These are phyloP conservation scores for Aspergillus sp. DNA, from an alignment of 2,329 filamentous ascomycete species.

Conservation along the genomic window DNA sequence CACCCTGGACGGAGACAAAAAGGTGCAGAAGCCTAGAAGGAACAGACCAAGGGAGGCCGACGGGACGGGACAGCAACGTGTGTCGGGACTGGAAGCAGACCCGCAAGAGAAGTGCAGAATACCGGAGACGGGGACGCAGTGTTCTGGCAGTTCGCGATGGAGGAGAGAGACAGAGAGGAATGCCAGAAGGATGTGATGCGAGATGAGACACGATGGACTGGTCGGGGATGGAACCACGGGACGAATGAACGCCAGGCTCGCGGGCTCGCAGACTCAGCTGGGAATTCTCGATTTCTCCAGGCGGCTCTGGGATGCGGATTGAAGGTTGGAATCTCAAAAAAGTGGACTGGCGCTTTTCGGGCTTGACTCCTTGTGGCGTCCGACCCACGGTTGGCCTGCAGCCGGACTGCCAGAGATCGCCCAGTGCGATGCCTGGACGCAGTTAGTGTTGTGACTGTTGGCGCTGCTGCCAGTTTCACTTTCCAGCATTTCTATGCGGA, in stretches of 20 bases:
- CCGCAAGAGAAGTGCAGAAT: slow-evolving; percentile 16
- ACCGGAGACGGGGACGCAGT: slow-evolving; percentile 5
- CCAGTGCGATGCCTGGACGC: slow-evolving; percentile 13
- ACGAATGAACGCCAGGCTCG: background rate
- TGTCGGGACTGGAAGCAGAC: slow-evolving; percentile 21
- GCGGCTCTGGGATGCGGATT: slow-evolving; percentile 21
- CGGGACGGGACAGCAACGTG: slow-evolving; percentile 24
- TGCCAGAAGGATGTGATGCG: slow-evolving; percentile 1
- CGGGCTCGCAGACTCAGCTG: slow-evolving; percentile 1
- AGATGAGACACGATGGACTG: slow-evolving; percentile 1
- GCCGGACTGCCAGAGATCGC: slow-evolving; percentile 14
- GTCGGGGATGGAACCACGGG: slow-evolving; percentile 5
- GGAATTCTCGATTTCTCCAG: slow-evolving; percentile 16
- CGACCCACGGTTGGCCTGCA: slow-evolving; percentile 21
- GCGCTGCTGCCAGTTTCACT: background rate
- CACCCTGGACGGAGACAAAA: slow-evolving; percentile 11
- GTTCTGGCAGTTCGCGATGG: background rate
- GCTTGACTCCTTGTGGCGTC: slow-evolving; percentile 25
- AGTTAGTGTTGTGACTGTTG: background rate
- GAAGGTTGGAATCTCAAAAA: slow-evolving; percentile 3
- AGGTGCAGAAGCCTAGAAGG: slow-evolving; percentile 15
- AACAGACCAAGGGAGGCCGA: slow-evolving; percentile 14
- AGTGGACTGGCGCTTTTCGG: slow-evolving; percentile 10
- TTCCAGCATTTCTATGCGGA: background rate
- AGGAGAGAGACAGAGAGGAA: background rate